Evolutionary conservation across 176 grass and related monocot genomes (phyloP).

Genomic region (Zoysia japonica): DNA sequence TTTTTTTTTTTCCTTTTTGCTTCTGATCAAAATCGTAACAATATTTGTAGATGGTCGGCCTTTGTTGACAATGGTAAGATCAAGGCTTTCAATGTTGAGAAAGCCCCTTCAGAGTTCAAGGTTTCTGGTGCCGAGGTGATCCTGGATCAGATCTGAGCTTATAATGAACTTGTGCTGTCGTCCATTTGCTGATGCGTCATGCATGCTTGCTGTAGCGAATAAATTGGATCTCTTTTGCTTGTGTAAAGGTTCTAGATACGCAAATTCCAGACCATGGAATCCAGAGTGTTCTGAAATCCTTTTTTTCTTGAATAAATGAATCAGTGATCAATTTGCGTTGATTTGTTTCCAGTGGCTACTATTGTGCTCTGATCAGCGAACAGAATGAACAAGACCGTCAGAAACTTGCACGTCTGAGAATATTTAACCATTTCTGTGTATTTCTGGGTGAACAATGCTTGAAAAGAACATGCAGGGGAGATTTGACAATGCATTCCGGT

Average conservation of each 20-base stretch:
- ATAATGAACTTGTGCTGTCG: neutral
- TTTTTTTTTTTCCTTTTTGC: neutral
- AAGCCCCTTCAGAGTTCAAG: slow-evolving; percentile 81
- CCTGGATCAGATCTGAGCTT: slow-evolving; percentile 73
- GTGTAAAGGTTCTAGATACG: neutral
- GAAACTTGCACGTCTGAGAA: neutral
- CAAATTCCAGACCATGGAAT: neutral
- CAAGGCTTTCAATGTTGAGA: slow-evolving; percentile 84
- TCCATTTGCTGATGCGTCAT: neutral
- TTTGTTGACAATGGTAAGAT: slow-evolving; percentile 88
- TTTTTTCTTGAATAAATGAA: slow-evolving; percentile 9
- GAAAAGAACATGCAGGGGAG: neutral
- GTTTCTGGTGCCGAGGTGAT: slow-evolving; percentile 87
- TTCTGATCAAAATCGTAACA: neutral
- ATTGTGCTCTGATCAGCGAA: neutral
- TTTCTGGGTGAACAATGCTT: neutral
- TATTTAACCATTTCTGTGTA: neutral
- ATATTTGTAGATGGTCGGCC: slow-evolving; percentile 76
- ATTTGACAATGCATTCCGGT: neutral
- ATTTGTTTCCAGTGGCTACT: neutral
- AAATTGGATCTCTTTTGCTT: neutral
- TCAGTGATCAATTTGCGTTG: neutral
- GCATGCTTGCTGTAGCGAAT: slow-evolving; percentile 14
- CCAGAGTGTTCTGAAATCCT: neutral
- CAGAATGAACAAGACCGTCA: neutral